Percentiles rank a stretch among this genome's conserved stretches.
Conservation (phyloP, 176 grass and related monocot species). For the Urochloa ruziziensis region DNA sequence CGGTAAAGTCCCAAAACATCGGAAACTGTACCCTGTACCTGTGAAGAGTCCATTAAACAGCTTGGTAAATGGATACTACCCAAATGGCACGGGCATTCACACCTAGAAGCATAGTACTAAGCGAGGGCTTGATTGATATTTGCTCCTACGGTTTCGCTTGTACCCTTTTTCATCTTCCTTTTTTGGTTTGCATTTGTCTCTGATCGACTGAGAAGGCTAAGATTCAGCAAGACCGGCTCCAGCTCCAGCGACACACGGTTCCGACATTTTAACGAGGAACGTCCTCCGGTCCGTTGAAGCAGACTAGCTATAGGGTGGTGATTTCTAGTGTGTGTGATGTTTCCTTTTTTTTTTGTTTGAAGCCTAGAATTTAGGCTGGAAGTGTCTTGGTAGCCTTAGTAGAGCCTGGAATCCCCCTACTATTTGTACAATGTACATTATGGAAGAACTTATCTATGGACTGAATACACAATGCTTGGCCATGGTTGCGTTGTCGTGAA, state of each 20-base stretch:
- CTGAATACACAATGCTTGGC: constrained; percentile 32
- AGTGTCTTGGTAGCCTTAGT: constrained; percentile 27
- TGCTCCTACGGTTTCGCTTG: constrained; percentile 51
- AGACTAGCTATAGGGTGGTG: constrained; percentile 38
- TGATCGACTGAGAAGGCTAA: constrained; percentile 46
- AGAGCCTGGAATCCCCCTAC: constrained; percentile 29
- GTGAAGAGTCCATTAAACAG: constrained; percentile 50
- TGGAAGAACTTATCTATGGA: constrained; percentile 38
- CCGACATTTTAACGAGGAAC: constrained; percentile 76
- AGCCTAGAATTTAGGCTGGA: constrained; percentile 19
- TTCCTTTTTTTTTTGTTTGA: constrained; percentile 26
- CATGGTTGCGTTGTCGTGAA: background rate
- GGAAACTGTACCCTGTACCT: constrained; percentile 33
- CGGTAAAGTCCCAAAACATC: background rate
- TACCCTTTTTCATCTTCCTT: constrained; percentile 37
- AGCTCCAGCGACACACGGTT: constrained; percentile 36
- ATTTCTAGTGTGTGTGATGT: constrained; percentile 47
- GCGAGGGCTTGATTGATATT: constrained; percentile 10
- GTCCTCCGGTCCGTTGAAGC: constrained; percentile 42
- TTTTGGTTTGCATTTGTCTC: constrained; percentile 40
- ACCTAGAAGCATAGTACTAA: constrained; percentile 36
- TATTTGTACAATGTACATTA: constrained; percentile 49
- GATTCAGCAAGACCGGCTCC: constrained; percentile 33
- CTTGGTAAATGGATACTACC: constrained; percentile 57
- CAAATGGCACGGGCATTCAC: constrained; percentile 71